Conservation (phyloP, 176 grass and related monocot species). For the Cenchrus purpureus region DNA sequence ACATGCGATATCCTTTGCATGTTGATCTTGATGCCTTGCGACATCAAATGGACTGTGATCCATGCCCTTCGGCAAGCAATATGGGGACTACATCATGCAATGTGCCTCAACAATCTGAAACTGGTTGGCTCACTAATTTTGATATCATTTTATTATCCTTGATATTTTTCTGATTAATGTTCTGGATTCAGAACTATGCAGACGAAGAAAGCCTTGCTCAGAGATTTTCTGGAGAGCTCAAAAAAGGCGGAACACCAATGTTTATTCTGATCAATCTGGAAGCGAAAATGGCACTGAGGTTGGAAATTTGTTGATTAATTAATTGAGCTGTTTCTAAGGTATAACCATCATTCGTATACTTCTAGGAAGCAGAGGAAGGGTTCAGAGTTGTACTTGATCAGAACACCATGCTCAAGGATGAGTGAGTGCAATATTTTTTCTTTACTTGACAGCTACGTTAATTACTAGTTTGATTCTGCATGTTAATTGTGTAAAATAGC, state of each 20-base stretch:
- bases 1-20: conserved; percentile 31
- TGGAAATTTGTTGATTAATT: conserved; percentile 16
- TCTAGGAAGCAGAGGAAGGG: conserved; percentile 24
- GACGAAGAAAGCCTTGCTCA: conserved; percentile 19
- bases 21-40: neutral
- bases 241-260: conserved; percentile 34
- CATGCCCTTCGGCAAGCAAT: conserved; percentile 17
- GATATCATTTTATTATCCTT: conserved; percentile 15
- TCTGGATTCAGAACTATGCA: conserved; percentile 33
- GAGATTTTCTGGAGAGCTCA: conserved; percentile 28
- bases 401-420: conserved; percentile 22
- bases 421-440: conserved; percentile 29
- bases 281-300: conserved; percentile 19
- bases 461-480: neutral
- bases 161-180: conserved; percentile 38
- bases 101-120: conserved; percentile 25
- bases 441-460: neutral
- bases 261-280: neutral
- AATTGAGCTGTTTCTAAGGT: neutral
- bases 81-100: neutral
- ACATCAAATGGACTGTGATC: conserved; percentile 30
- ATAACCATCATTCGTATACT: conserved; percentile 22
- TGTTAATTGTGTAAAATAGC: neutral
- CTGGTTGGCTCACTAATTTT: conserved; percentile 44
- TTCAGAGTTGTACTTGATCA: neutral